phyloP scores from a whole-genome alignment of 306 rosid genomes.

The Prunus kanzakura region DNA sequence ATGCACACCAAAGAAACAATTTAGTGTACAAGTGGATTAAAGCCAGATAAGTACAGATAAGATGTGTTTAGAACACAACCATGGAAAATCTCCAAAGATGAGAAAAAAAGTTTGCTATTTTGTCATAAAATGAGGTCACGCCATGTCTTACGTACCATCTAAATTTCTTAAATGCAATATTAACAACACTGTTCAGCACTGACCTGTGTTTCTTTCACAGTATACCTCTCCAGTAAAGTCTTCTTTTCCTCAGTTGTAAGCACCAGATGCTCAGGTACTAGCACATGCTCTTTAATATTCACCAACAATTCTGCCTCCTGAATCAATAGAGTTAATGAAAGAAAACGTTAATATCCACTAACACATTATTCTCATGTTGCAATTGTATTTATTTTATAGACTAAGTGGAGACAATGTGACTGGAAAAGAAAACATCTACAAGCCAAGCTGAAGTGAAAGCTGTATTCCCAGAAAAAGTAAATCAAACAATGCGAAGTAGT shows the following conservation, averaged over 20 bases:
- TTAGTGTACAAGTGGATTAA: not conserved
- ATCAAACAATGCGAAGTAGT: not conserved
- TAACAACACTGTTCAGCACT: not conserved
- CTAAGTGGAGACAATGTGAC: not conserved
- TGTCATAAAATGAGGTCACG: not conserved
- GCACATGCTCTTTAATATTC: conserved; percentile 65
- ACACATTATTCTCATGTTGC: not conserved
- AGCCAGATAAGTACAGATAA: not conserved
- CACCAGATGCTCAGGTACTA: conserved; percentile 74
- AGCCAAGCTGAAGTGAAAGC: not conserved
- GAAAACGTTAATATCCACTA: not conserved
- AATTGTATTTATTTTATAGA: no score
- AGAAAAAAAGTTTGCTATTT: not conserved
- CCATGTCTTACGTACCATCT: not conserved
- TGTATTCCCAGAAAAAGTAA: not conserved
- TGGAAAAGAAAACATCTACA: not conserved
- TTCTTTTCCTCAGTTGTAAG: conserved; percentile 65
- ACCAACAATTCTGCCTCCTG: conserved; percentile 79
- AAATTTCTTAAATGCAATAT: not conserved
- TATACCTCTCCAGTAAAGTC: conserved; percentile 77
- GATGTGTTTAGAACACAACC: not conserved
- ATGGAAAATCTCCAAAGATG: not conserved
- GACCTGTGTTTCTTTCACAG: conserved; percentile 85
- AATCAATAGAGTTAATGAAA: conserved; percentile 3
- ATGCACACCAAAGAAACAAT: not conserved